Conservation (phyloP, 1,284 basidiomycete genomes). For the Malassezia psittaci region DNA sequence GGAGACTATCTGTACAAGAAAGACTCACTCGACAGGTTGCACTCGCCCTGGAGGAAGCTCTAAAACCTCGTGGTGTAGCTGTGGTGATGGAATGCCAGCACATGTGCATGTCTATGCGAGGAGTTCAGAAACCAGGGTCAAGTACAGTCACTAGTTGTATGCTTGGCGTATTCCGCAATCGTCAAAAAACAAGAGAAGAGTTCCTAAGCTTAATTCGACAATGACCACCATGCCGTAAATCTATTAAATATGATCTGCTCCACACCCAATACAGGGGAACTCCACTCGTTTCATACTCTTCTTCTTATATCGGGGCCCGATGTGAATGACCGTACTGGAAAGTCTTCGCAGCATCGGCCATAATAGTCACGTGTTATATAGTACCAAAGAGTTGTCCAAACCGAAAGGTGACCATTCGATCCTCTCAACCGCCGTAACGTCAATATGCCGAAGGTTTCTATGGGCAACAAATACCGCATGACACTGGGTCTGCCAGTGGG, state of each 20-base stretch:
- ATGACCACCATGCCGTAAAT: background rate
- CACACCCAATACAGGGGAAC: too few relatives aligned
- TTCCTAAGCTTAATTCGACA: constrained; percentile 48
- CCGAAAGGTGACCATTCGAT: background rate
- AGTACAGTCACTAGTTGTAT: constrained; percentile 96
- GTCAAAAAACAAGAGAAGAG: constrained; percentile 95
- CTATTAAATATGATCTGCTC: too few relatives aligned
- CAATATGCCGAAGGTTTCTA: constrained; percentile 47
- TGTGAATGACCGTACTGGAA: too few relatives aligned
- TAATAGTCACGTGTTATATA: constrained; percentile 17
- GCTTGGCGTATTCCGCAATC: constrained; percentile 92
- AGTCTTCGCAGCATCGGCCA: too few relatives aligned
- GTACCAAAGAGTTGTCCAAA: constrained; percentile 6
- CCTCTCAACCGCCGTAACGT: constrained; percentile 6
- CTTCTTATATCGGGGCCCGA: too few relatives aligned
- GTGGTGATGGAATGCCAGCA: constrained; percentile 72
- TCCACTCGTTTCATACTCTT: too few relatives aligned
- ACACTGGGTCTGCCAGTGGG: constrained; percentile 71
- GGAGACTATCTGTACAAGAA: constrained; percentile 93
- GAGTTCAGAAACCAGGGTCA: constrained; percentile 95
- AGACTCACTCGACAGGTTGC: constrained; percentile 95
- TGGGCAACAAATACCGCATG: constrained; percentile 94
- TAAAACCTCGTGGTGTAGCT: constrained; percentile 91
- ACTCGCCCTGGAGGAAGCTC: constrained; percentile 90
- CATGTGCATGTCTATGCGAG: constrained; percentile 99